Conservation (phyloP, 768 basidiomycete genomes). For the Gymnopilus junonius region DNA sequence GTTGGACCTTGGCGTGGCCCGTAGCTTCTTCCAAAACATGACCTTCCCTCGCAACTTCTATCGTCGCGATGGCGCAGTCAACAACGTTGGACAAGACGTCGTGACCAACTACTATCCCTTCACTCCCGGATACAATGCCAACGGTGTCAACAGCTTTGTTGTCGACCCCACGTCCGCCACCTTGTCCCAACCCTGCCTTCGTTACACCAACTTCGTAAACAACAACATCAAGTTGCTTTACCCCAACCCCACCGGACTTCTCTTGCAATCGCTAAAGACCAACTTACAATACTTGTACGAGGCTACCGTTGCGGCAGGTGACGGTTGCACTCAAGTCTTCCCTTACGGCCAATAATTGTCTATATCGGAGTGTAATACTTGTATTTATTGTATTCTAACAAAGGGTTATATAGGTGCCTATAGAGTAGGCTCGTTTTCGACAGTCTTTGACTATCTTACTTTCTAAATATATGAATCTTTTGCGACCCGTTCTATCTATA, state of each 20-base stretch:
- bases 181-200: constrained; percentile 18
- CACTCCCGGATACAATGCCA: constrained; percentile 20
- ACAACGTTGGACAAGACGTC: neutral
- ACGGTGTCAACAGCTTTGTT: constrained; percentile 22
- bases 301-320: constrained; percentile 5
- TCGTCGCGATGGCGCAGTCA: constrained; percentile 14
- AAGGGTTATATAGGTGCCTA: neutral
- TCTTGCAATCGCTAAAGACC: constrained; percentile 19
- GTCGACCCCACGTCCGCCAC: constrained; percentile 22
- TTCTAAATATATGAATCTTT: neutral
- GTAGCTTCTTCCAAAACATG: constrained; percentile 28
- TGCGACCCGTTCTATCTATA: no score
- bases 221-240: constrained; percentile 21
- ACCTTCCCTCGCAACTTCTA: constrained; percentile 24
- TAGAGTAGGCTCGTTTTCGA: neutral
- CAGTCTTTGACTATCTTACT: neutral
- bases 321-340: constrained; percentile 19
- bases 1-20: constrained; percentile 22
- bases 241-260: constrained; percentile 19
- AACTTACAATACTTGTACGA: constrained; percentile 20
- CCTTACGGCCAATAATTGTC: constrained; percentile 4
- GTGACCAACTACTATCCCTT: constrained; percentile 16
- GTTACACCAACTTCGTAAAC: constrained; percentile 27
- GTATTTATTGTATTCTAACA: neutral
- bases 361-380: neutral